These are phyloP conservation scores for Helotiales sp. DNA, from an alignment of 2,329 filamentous ascomycete genomes.

Conservation along the genomic window DNA sequence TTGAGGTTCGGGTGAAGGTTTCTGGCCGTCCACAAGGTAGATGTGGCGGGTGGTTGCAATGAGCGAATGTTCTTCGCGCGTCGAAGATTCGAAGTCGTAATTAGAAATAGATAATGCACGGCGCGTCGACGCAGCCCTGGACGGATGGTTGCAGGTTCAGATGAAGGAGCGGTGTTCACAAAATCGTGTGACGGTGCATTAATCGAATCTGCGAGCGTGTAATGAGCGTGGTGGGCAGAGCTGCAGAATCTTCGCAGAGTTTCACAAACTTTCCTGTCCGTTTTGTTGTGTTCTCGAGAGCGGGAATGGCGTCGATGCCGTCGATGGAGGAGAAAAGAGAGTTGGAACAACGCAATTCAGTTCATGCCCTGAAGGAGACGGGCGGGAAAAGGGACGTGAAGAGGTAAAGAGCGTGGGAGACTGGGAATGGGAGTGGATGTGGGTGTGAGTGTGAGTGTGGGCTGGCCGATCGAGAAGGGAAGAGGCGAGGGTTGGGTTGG, in stretches of 20 bases:
- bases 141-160: constrained; percentile 25
- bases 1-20: not conserved
- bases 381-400: not conserved
- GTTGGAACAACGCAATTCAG: not conserved
- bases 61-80: constrained; percentile 13
- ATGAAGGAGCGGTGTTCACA: constrained; percentile 12
- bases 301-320: not conserved
- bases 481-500: not conserved
- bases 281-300: constrained; percentile 1
- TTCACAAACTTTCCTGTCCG: not conserved
- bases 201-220: constrained; percentile 9
- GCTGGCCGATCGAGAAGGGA: not conserved
- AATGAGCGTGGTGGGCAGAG: constrained; percentile 9
- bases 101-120: constrained; percentile 11
- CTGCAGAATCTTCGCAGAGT: not conserved
- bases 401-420: not conserved
- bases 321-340: not conserved
- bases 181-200: constrained; percentile 22
- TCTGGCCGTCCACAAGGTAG: constrained; percentile 1
- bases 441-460: not conserved
- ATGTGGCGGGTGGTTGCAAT: constrained; percentile 3
- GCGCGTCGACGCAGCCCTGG: constrained; percentile 16
- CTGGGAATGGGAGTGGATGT: not conserved
- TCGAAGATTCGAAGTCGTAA: constrained; percentile 3
- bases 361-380: not conserved